Base-by-base conservation (phyloP, 2,329 filamentous ascomycete genomes). In the Phyllosticta capitalensis region DNA sequence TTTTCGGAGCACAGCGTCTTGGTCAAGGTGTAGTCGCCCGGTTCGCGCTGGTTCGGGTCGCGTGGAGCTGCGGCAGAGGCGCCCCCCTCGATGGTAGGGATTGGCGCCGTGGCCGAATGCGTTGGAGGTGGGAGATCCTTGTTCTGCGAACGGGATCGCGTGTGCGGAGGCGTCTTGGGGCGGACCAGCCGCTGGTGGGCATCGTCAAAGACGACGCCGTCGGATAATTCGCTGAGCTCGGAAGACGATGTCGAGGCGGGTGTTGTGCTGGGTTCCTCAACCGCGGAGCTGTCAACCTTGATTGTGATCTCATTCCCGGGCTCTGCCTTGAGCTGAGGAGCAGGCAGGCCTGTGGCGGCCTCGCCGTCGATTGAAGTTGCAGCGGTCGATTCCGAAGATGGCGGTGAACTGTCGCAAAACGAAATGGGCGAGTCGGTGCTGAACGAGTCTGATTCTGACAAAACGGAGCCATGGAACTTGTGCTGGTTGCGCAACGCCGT, bases 21-120 rank as follows among this genome's bases (percentile, higher is more conserved):
- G 0, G 90, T 95, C 20, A 92, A 83, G 28, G 89, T 86, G 74
- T 97, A 97, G 73, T 82, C 72, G 66, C 79, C 69, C 61, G 78
- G 71, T 52, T 67, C 69, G 30, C 71, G 69, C 14, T 61, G 60
- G 59, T 72, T 71, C 38, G 68, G 65, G 33, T 68, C 60, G 12
- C 49, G 26, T 10, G 59, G 17, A 9, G 50, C 20, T 10, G 33
- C 17, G 10, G 52, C 26, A 3, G 61, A 26, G 10, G 66, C 65
- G 21, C 66, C 14, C 14, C 19, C 64, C 10, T 67, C 66, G 33
- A 63, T 57, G 5, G 61, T 50, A 6, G 67, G 61, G 50, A 72
- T 63, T 0, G 71, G 71, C 6, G 56, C 69, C 57, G 56, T 64
- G 65, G 56, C 67, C 66, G 68, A 63, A 17, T 45, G 64, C 53